Base-by-base conservation (phyloP, 2,329 filamentous ascomycete genomes). In the Fusarium buharicum region DNA sequence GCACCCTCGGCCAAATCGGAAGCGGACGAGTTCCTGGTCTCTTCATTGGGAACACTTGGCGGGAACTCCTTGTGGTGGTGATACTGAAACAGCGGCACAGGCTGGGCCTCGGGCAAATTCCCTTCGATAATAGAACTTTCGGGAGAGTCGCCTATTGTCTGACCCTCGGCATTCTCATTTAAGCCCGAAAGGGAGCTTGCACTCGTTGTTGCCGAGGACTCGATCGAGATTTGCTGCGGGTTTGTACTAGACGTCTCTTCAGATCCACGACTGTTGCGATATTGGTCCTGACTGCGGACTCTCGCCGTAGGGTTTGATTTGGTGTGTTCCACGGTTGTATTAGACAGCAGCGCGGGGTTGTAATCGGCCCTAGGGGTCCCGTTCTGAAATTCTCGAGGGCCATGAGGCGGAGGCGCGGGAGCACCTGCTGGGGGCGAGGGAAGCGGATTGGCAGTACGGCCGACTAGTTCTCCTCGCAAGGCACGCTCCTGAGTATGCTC, bases 51-150 rank as follows among this genome's bases (percentile, higher is more conserved):
- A n/a, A 76, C 76, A 66, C 75, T 83, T 46, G 75, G 76, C 53
- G 60, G 81, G 66, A 68, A 78, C 2, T 79, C 73, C 45, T 81
- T 79, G 64, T 86, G 86, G 64, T 88, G 86, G 66, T 88, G 84
- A 65, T 89, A 88, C 69, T 88, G 85, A 50, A 88, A 80, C 61
- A 82, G 82, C 11, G 85, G 83, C 9, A 88, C 82, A 4, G 79
- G 73, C 50, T 79, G 76, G 60, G 73, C 77, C 50, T 74, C 77
- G 6, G 76, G 69, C 45, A 76, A 69, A 47, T 76, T 74, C 14
- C 78, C 80, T 37, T 84, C 81, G 22, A 81, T 74, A 27, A 84
- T 69, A 7, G 83, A 85, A 68, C 82, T 84, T 52, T 79, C 79
- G 2, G 79, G 77, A 9, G 82, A 85, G 36, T 75, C 73, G n/a